phyloP scores from a whole-genome alignment of 108 stramenopile genomes.

The Phaeodactylum tricornutum region DNA sequence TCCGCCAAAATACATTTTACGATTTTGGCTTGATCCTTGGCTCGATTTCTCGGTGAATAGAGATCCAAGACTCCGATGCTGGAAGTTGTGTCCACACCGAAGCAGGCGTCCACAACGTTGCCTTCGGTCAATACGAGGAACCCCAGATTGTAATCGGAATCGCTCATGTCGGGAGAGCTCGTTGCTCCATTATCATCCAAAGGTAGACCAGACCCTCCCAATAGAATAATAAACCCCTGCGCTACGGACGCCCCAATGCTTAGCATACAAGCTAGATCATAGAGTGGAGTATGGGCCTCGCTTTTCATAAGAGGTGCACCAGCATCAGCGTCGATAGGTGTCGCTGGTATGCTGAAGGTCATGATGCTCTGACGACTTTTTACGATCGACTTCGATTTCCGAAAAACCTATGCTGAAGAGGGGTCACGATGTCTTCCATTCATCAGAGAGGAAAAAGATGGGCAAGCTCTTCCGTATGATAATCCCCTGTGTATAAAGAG shows the following conservation, averaged over 20 bases:
- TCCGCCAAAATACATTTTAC: conserved; percentile 23
- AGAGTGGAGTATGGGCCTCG: conserved; percentile 6
- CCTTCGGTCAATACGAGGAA: conserved; percentile 48
- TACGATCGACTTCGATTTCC: neutral
- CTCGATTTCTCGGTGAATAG: conserved; percentile 7
- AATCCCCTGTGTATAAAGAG: too few species aligned
- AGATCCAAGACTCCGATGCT: too few species aligned
- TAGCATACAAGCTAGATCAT: conserved; percentile 30
- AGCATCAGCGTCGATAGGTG: neutral
- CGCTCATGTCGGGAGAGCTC: too few species aligned
- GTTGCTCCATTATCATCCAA: conserved; percentile 5
- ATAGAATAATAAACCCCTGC: conserved; percentile 19
- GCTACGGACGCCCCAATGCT: conserved; percentile 13
- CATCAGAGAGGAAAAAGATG: neutral
- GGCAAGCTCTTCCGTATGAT: neutral
- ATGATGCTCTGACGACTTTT: neutral
- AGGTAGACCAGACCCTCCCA: conserved; percentile 7
- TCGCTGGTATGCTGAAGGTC: neutral
- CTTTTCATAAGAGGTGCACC: neutral
- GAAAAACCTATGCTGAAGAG: neutral
- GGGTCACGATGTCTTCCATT: neutral
- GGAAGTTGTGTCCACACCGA: conserved; percentile 20
- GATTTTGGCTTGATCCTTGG: conserved; percentile 20
- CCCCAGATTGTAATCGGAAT: conserved; percentile 9
- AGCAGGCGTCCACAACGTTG: conserved; percentile 52